Base-by-base conservation (phyloP, 208 protist genomes). In the Trypanosoma vivax region DNA sequence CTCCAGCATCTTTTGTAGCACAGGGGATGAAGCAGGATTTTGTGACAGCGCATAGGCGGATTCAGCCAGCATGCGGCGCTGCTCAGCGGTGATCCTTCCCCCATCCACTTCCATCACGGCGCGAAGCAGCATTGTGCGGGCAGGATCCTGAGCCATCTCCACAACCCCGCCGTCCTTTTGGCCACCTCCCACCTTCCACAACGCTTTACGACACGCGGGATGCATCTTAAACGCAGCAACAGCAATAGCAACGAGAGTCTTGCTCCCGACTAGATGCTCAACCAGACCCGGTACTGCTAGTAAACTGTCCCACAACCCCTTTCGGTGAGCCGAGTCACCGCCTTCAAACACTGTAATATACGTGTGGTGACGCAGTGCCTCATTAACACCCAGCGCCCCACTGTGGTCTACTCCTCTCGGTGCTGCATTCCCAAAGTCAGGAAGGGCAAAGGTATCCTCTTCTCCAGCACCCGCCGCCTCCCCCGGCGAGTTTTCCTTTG, bases 1-100 rank as follows among this genome's bases (percentile, higher is more conserved):
- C 41, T 88, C 82, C 33, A 92, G 50, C 29, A 95, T 45, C 37
- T 80, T 79, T 50, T 95, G 88, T 41, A 95, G 71, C 50, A 90
- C 84, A 0, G 88, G 83, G 1, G 81, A 88, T 13, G 70, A 79
- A 9, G 74, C 73, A 43, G 88, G 68, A 54, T 75, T 76, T 38
- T 84, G 62, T 14, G 78, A 64, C 21, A 94, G 78, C 24, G 39
- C 37, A 5, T 78, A 50, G 0, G 71, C 71, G 0, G 43, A 27
- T 3, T 72, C 56, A 18, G 53, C 41, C 40, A 84, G 34, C 10
- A 59, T 55, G 7, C 55, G 53, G 18, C 49, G 54, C 3, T 69
- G 55, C 16, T 37, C 21, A 21, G 61, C 16, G 11, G 60, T 56
- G 2, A 88, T 19, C 11, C 55, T 48, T 0, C 47, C 45, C 9